These are phyloP conservation scores for Penicillium glabrum DNA, from an alignment of 2,329 filamentous ascomycete genomes.

Conservation along the genomic window DNA sequence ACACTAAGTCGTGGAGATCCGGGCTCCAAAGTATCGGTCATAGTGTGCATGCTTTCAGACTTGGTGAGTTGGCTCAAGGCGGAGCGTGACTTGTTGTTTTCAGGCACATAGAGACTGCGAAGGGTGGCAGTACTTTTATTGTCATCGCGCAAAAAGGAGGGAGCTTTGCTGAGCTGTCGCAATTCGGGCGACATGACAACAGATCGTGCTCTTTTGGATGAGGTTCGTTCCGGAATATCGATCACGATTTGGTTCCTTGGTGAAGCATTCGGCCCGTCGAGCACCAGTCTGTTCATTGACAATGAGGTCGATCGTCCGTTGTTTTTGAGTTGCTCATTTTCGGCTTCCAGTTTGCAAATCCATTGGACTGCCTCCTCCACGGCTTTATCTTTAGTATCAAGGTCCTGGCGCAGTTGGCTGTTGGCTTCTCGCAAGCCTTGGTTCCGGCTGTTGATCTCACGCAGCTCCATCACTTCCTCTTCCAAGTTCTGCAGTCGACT, in stretches of 20 bases:
- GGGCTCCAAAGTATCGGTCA: slow-evolving; percentile 33
- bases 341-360: slow-evolving; percentile 45
- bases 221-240: slow-evolving; percentile 42
- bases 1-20: slow-evolving; percentile 44
- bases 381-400: slow-evolving; percentile 42
- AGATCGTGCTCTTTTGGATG: slow-evolving; percentile 34
- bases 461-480: slow-evolving; percentile 40
- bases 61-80: slow-evolving; percentile 33
- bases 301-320: slow-evolving; percentile 20
- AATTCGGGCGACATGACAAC: slow-evolving; percentile 24
- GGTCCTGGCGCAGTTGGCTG: slow-evolving; percentile 36
- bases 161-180: slow-evolving; percentile 33
- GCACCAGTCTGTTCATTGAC: slow-evolving; percentile 27
- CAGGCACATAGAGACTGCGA: slow-evolving; percentile 38
- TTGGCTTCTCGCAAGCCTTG: slow-evolving; percentile 38
- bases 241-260: slow-evolving; percentile 28
- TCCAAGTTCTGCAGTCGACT: slow-evolving; percentile 39
- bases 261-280: slow-evolving; percentile 25
- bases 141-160: slow-evolving; percentile 41
- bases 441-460: slow-evolving; percentile 36
- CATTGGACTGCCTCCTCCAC: slow-evolving; percentile 45
- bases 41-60: slow-evolving; percentile 38
- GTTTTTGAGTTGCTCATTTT: slow-evolving; percentile 34
- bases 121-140: slow-evolving; percentile 39
- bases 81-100: slow-evolving; percentile 28